These are phyloP conservation scores for Backusella parvicylindrica DNA, from an alignment of 192 early-diverging fungal genomes.

Conservation along the genomic window DNA sequence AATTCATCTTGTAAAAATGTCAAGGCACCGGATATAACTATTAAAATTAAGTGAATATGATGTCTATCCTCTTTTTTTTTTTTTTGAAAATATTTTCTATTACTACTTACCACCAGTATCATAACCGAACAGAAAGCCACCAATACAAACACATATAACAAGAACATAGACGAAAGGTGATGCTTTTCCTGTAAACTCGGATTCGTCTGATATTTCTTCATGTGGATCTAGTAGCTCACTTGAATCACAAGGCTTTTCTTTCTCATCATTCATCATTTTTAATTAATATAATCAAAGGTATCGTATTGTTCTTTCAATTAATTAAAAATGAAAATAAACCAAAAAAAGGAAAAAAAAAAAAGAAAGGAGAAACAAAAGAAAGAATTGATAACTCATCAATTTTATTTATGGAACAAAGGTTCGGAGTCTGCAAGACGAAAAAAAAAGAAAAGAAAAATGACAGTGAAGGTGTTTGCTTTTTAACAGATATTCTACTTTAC, in stretches of 20 bases:
- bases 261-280: background rate
- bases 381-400: background rate
- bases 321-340: background rate
- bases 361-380: background rate
- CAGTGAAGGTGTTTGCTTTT: background rate
- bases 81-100: background rate
- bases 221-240: background rate
- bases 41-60: background rate
- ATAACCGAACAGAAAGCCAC: constrained; percentile 23
- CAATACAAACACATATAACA: constrained; percentile 20
- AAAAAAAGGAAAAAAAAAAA: background rate
- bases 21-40: constrained; percentile 51
- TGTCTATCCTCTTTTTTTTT: background rate
- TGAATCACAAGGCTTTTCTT: background rate
- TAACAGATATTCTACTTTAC: no score
- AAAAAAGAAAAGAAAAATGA: background rate
- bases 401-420: background rate
- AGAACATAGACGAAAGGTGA: constrained; percentile 15
- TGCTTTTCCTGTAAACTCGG: background rate
- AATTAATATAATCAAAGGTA: background rate
- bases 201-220: constrained; percentile 7
- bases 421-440: background rate
- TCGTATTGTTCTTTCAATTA: background rate
- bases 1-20: constrained; percentile 50
- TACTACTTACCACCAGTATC: constrained; percentile 14